Conservation (phyloP, 2,329 filamentous ascomycete species). For the Pseudophaeomoniella oleicola region DNA sequence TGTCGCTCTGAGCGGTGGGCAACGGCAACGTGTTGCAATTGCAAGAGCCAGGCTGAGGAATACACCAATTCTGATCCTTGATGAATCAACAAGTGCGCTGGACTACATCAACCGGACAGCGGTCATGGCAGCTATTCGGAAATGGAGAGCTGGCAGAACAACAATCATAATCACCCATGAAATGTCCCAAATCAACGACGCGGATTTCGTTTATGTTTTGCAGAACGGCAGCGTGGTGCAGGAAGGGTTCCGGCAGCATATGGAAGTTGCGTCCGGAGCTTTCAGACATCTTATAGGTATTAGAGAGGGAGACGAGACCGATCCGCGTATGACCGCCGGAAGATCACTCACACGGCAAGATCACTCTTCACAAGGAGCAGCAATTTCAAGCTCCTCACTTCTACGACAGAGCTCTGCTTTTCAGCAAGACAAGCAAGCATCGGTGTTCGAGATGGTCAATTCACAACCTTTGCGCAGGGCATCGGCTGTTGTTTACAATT, state of each 20-base stretch:
- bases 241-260: conserved; percentile 41
- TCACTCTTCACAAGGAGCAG: background rate
- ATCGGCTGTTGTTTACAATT: background rate
- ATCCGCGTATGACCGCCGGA: background rate
- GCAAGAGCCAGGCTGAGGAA: conserved; percentile 66
- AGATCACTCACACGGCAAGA: background rate
- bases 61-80: conserved; percentile 67
- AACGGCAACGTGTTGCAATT: conserved; percentile 67
- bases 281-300: too few relatives aligned
- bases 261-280: too few relatives aligned
- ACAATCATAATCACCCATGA: conserved; percentile 93
- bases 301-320: too few relatives aligned
- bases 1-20: conserved; percentile 64
- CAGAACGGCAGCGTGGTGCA: conserved; percentile 55
- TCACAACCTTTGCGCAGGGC: background rate
- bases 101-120: conserved; percentile 55
- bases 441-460: background rate
- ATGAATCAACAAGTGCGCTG: conserved; percentile 77
- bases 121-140: conserved; percentile 60
- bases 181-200: conserved; percentile 53
- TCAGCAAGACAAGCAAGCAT: background rate
- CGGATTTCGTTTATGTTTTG: conserved; percentile 71
- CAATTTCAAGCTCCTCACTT: background rate
- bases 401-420: background rate
- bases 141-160: conserved; percentile 67